A percentile compares a stretch with the other conserved stretches of the same genome.
Evolutionary conservation across 306 rosid genomes (phyloP).

Genomic region (Oxytropis ochrocephala): DNA sequence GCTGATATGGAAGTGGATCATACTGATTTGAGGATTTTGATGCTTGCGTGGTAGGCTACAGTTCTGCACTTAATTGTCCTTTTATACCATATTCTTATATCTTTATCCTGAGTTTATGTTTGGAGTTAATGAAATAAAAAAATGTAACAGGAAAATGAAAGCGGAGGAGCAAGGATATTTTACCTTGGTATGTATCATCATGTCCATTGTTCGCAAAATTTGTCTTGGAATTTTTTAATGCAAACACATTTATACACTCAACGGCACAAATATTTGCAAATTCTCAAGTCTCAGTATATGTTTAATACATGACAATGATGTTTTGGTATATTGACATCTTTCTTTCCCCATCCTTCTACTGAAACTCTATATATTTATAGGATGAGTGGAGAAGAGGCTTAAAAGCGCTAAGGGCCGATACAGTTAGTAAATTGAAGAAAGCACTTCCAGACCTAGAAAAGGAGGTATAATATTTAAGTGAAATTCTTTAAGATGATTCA

Average conservation of each 20-base stretch:
- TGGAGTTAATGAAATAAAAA: slow-evolving; percentile 31
- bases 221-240: not conserved
- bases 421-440: slow-evolving; percentile 78
- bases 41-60: slow-evolving; percentile 91
- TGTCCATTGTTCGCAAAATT: slow-evolving; percentile 9
- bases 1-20: slow-evolving; percentile 84
- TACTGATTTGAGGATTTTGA: slow-evolving; percentile 92
- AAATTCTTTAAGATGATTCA: not conserved
- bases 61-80: not conserved
- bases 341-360: slow-evolving; percentile 9
- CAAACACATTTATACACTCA: not conserved
- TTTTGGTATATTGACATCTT: not conserved
- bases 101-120: slow-evolving; percentile 15
- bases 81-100: slow-evolving; percentile 17
- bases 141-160: slow-evolving; percentile 82
- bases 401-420: slow-evolving; percentile 79
- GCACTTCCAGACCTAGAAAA: slow-evolving; percentile 89
- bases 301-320: not conserved
- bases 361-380: slow-evolving; percentile 37
- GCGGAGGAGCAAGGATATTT: slow-evolving; percentile 95
- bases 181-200: slow-evolving; percentile 51
- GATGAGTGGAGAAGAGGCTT: slow-evolving; percentile 98
- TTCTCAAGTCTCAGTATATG: not conserved
- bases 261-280: not conserved
- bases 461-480: slow-evolving; percentile 50